Base-by-base conservation (phyloP, 495 filamentous ascomycete genomes). In the Copromyces sp. region DNA sequence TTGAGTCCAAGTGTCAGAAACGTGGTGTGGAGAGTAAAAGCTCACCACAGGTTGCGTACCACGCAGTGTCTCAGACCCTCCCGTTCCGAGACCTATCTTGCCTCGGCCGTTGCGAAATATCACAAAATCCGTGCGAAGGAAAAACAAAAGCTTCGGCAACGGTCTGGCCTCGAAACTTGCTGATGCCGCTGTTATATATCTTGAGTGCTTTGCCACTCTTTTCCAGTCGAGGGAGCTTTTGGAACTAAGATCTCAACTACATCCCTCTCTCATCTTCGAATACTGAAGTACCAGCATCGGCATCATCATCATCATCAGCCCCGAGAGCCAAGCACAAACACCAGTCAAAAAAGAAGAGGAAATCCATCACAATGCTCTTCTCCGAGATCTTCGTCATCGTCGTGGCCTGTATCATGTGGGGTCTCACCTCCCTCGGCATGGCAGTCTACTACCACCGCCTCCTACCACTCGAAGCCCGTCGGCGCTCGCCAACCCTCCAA, bases 391-490 rank as follows among this genome's bases (percentile, higher is more conserved):
- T 69, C 45, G 32, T 72, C 45, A 68, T 65, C n/a, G 53, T 38
- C n/a, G 72, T 61, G 68, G 40, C 69, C 32, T 41, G 41, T 37
- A 70, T 73, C 24, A 39, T 44, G 29, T 74, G 73, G 73, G 29
- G 38, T 12, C 24, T 74, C 47, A 44, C 45, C n/a, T 74, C 73
- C 14, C n/a, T 74, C 35, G 70, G 73, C 73, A 59, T 71, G 38
- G 73, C 69, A 11, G 40, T 68, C 45, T 74, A 74, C 69, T 71
- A 71, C 73, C 70, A 53, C 20, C 41, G 40, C 41, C 73, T 74
- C 32, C 53, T 71, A 37, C 69, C 69, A 37, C 69, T 68, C 9
- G 73, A 71, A 38, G 59, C 53, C 14, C 69, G 47, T 24, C 73
- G 73, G 39, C 69, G 69, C 37, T 74, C 69, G 73, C 73, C 73